These are phyloP conservation scores for Solanum bulbocastanum DNA, from an alignment of 257 asterid species.

Conservation along the genomic window DNA sequence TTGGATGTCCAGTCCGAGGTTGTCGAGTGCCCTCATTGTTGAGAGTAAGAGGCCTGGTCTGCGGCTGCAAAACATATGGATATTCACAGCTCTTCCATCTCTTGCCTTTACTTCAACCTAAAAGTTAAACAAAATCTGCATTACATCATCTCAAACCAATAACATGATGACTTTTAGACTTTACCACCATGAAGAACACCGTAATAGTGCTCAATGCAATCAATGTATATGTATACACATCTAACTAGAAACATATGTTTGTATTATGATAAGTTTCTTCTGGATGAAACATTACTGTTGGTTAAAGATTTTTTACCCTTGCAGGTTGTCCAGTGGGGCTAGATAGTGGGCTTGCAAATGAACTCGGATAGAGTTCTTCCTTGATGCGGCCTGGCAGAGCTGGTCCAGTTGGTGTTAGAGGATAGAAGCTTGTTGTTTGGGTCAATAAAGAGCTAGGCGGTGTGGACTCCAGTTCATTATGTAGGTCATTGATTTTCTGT, in stretches of 20 bases:
- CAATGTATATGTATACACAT: not conserved
- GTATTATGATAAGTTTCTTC: not conserved
- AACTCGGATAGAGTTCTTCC: constrained; percentile 65
- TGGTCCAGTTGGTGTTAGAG: constrained; percentile 63
- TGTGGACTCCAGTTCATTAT: constrained; percentile 69
- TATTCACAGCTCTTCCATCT: constrained; percentile 77
- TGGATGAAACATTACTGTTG: not conserved
- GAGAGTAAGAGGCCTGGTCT: constrained; percentile 76
- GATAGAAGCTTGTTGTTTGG: constrained; percentile 54
- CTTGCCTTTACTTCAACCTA: constrained; percentile 75
- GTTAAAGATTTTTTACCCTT: constrained; percentile 31
- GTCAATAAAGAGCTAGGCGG: constrained; percentile 46
- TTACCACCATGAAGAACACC: not conserved
- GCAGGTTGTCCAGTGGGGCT: constrained; percentile 87
- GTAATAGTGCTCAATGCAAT: not conserved
- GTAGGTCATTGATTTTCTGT: constrained; percentile 78
- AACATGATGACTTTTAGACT: not conserved
- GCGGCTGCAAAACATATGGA: constrained; percentile 84
- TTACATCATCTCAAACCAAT: not conserved
- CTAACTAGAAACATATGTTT: not conserved
- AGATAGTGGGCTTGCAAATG: constrained; percentile 66
- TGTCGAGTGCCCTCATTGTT: constrained; percentile 74
- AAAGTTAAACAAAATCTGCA: not conserved
- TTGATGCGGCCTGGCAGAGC: constrained; percentile 51
- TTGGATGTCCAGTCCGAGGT: constrained; percentile 80